These are phyloP conservation scores for Colletotrichum euphorbiae DNA, from an alignment of 2,329 filamentous ascomycete genomes.

Conservation along the genomic window DNA sequence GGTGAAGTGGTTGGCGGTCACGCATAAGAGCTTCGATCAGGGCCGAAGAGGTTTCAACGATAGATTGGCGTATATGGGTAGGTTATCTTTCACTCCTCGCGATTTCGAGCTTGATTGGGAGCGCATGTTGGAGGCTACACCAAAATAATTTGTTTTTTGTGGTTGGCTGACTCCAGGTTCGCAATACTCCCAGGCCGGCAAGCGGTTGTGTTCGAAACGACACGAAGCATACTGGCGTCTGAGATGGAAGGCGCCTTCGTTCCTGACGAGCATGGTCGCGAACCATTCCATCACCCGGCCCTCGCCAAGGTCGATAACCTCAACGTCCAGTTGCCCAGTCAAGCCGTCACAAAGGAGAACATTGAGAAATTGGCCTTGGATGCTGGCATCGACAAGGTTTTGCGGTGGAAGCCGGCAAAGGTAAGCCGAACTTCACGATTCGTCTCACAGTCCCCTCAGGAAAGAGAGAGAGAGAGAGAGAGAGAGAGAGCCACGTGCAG, in stretches of 20 bases:
- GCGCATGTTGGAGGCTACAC: not conserved
- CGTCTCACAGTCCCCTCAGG: not conserved
- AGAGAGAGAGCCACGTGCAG: not conserved
- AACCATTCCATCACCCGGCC: slow-evolving; percentile 76
- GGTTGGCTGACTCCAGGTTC: slow-evolving; percentile 26
- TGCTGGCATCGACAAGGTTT: slow-evolving; percentile 78
- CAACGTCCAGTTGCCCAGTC: slow-evolving; percentile 66
- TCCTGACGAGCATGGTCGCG: slow-evolving; percentile 65
- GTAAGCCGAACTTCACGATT: slow-evolving; percentile 60
- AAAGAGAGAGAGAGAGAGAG: not conserved
- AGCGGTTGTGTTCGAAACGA: slow-evolving; percentile 44
- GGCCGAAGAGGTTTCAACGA: slow-evolving; percentile 95
- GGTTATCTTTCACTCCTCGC: slow-evolving; percentile 38
- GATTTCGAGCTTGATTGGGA: not conserved
- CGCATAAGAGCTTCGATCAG: slow-evolving; percentile 98
- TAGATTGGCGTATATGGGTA: slow-evolving; percentile 88
- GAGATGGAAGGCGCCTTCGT: slow-evolving; percentile 45
- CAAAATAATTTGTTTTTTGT: not conserved
- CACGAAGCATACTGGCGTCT: slow-evolving; percentile 65
- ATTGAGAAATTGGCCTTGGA: slow-evolving; percentile 75
- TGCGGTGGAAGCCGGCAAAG: slow-evolving; percentile 89
- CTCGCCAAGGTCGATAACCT: slow-evolving; percentile 82
- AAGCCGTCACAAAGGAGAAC: slow-evolving; percentile 72
- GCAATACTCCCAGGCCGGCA: slow-evolving; percentile 43
- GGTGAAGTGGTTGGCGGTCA: slow-evolving; percentile 95